Evolutionary conservation across 371 early-diverging fungal genomes (phyloP).

Genomic region (Funneliformis caledonium): DNA sequence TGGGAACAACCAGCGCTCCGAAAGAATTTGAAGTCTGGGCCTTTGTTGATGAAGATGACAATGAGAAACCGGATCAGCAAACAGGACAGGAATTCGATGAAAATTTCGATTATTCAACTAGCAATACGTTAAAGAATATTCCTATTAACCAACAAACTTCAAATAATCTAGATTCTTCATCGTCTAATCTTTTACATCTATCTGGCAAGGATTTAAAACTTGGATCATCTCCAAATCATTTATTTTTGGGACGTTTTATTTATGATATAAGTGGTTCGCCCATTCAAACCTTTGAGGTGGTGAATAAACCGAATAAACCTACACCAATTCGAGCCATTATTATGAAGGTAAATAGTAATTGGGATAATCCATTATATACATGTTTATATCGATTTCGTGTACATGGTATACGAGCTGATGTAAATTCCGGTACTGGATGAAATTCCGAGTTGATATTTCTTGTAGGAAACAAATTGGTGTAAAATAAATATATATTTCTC

Average conservation of each 20-base stretch:
- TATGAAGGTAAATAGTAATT: constrained; percentile 34
- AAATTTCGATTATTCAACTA: neutral
- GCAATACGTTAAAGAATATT: neutral
- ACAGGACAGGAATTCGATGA: neutral
- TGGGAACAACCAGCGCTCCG: constrained; percentile 22
- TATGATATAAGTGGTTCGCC: constrained; percentile 19
- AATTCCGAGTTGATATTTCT: neutral
- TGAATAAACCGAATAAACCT: neutral
- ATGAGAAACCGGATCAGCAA: neutral
- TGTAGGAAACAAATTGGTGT: neutral
- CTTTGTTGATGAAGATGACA: neutral
- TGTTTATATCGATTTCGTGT: constrained; percentile 39
- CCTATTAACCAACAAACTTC: neutral
- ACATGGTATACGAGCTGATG: constrained; percentile 11
- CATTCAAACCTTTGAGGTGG: constrained; percentile 31
- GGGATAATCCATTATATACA: constrained; percentile 29
- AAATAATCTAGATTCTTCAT: neutral
- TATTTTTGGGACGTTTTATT: constrained; percentile 26
- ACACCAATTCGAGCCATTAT: constrained; percentile 37
- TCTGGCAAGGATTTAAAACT: constrained; percentile 10
- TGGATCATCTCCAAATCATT: constrained; percentile 1
- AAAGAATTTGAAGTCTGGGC: constrained; percentile 39
- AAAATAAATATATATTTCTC: neutral
- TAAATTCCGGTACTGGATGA: neutral
- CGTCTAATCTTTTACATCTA: neutral